These are phyloP conservation scores for Peronospora tabacina DNA, from an alignment of 352 stramenopile species.

Conservation along the genomic window DNA sequence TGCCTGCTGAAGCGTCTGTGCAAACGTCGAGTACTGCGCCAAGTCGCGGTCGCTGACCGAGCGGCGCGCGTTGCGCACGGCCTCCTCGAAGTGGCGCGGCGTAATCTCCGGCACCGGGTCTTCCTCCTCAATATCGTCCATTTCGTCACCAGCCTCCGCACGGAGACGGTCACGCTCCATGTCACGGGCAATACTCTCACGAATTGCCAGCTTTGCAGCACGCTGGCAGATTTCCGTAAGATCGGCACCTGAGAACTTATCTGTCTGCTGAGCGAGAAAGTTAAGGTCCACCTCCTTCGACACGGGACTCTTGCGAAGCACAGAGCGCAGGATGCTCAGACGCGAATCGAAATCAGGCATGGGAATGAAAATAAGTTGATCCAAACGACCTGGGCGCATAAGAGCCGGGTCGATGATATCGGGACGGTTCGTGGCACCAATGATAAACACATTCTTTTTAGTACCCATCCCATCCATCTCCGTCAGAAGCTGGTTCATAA, in stretches of 20 bases:
- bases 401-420: conserved; percentile 98
- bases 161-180: conserved; percentile 95
- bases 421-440: conserved; percentile 97
- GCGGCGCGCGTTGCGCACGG: conserved; percentile 94
- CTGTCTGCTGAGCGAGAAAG: conserved; percentile 93
- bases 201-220: conserved; percentile 98
- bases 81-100: conserved; percentile 95
- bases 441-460: conserved; percentile 99
- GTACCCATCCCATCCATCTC: conserved; percentile 99
- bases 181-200: conserved; percentile 97
- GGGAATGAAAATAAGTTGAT: conserved; percentile 95
- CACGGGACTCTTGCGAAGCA: conserved; percentile 95
- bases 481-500: conserved; percentile 99
- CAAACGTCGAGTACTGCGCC: conserved; percentile 85
- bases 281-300: conserved; percentile 97
- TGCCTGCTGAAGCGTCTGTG: conserved; percentile 92
- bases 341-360: conserved; percentile 96
- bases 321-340: conserved; percentile 93
- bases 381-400: conserved; percentile 97
- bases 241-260: conserved; percentile 99
- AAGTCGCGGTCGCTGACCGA: conserved; percentile 98
- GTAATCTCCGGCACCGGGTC: conserved; percentile 95
- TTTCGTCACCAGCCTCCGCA: conserved; percentile 84
- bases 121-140: conserved; percentile 90
- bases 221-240: conserved; percentile 99